Conservation (phyloP, 176 grass and related monocot species). For the Thinopyrum elongatum region DNA sequence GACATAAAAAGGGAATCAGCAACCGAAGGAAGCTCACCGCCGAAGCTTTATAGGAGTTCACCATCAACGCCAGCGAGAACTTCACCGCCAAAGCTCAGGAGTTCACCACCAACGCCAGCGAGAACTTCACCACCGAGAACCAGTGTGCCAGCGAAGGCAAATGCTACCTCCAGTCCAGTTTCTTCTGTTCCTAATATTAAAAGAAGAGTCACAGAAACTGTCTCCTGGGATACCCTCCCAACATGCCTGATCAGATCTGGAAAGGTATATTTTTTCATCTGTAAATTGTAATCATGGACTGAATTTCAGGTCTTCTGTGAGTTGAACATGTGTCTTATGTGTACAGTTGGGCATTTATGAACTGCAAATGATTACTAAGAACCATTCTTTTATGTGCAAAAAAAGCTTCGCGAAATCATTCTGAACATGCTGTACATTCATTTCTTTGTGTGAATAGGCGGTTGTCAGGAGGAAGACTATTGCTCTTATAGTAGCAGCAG, state of each 20-base stretch:
- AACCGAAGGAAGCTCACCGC: constrained; percentile 30
- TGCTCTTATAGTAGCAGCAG: constrained; percentile 82
- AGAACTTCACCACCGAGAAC: constrained; percentile 32
- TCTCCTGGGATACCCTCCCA: constrained; percentile 93
- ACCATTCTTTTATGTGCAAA: background rate
- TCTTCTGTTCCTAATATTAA: constrained; percentile 44
- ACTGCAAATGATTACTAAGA: background rate
- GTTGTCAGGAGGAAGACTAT: constrained; percentile 84
- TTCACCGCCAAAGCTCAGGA: constrained; percentile 26
- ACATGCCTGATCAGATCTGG: constrained; percentile 68
- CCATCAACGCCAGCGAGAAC: constrained; percentile 11
- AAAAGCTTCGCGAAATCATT: background rate
- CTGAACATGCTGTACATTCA: background rate
- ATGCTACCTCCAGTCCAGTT: constrained; percentile 26
- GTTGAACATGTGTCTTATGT: background rate
- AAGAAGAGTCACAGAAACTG: constrained; percentile 62
- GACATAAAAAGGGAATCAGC: constrained; percentile 39
- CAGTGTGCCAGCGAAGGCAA: constrained; percentile 34
- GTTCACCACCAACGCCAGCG: constrained; percentile 18
- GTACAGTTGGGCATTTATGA: background rate
- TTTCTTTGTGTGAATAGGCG: constrained; percentile 58
- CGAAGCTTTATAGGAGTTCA: constrained; percentile 38
- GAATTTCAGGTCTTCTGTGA: constrained; percentile 6
- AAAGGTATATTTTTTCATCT: constrained; percentile 53
- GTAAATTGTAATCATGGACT: background rate